These are phyloP conservation scores for Pseudocercospora pini-densiflorae DNA, from an alignment of 2,329 filamentous ascomycete genomes.

Conservation along the genomic window DNA sequence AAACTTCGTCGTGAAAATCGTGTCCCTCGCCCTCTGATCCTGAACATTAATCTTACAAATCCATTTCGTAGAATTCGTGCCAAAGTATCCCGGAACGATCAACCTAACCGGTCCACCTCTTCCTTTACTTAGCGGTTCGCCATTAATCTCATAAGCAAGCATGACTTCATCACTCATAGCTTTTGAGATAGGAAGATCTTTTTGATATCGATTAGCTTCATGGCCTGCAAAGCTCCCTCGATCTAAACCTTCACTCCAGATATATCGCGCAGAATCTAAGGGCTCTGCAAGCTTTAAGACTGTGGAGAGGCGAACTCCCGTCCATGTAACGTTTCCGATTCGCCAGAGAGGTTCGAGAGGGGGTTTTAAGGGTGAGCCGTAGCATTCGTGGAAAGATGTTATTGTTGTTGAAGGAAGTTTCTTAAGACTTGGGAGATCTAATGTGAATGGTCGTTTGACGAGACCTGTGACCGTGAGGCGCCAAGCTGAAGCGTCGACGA, in stretches of 20 bases:
- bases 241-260: conserved; percentile 41
- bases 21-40: conserved; percentile 28
- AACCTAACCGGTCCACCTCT: conserved; percentile 40
- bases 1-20: conserved; percentile 36
- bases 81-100: conserved; percentile 41
- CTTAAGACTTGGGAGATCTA: conserved; percentile 35
- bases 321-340: conserved; percentile 44
- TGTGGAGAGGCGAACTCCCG: conserved; percentile 37
- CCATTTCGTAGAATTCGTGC: conserved; percentile 42
- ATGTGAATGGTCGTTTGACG: conserved; percentile 35
- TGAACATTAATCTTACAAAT: conserved; percentile 33
- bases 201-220: conserved; percentile 39
- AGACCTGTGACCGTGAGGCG: conserved; percentile 40
- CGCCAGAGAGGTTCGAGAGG: conserved; percentile 38
- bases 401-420: conserved; percentile 35
- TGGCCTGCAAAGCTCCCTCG: conserved; percentile 34
- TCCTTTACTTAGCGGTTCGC: conserved; percentile 27
- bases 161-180: conserved; percentile 34
- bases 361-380: conserved; percentile 41
- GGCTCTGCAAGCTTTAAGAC: conserved; percentile 33
- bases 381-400: conserved; percentile 45
- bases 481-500: conserved; percentile 38
- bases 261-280: conserved; percentile 23
- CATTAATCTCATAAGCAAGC: conserved; percentile 39
- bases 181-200: conserved; percentile 39